phyloP scores from a whole-genome alignment of 106 monocot species.

The Iris macrosiphon region DNA sequence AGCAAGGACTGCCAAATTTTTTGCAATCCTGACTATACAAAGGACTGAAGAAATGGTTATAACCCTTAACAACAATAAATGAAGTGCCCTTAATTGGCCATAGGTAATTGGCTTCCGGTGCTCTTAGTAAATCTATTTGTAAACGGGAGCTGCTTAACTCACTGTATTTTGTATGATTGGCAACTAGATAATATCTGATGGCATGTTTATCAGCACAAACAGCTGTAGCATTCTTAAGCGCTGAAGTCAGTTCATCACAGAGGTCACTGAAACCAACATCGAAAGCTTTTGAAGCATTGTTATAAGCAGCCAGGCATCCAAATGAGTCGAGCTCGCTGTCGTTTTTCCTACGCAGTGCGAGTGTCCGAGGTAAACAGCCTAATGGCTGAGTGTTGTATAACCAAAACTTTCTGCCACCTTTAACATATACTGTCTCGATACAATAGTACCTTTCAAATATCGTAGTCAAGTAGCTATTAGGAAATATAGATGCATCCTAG shows the following conservation, averaged over 20 bases:
- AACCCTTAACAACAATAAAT: no score
- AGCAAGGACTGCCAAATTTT: no score
- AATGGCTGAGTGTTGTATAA: constrained; percentile 43
- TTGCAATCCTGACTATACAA: no score
- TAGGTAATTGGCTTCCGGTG: no score
- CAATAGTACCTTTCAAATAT: no score
- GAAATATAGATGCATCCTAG: no score
- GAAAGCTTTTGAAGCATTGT: constrained; percentile 27
- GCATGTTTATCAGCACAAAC: constrained; percentile 32
- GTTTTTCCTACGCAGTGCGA: constrained; percentile 25
- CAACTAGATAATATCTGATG: constrained; percentile 34
- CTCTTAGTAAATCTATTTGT: no score
- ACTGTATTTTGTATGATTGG: constrained; percentile 33
- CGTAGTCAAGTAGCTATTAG: no score
- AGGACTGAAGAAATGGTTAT: no score
- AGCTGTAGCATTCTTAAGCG: constrained; percentile 11
- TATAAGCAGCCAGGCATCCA: constrained; percentile 36
- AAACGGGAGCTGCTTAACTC: not conserved
- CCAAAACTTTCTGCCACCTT: constrained; percentile 40
- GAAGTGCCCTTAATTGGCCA: no score
- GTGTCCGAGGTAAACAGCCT: constrained; percentile 39
- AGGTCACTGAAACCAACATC: constrained; percentile 15
- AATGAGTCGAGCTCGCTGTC: constrained; percentile 17
- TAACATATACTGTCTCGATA: constrained; percentile 16
- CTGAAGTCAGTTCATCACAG: constrained; percentile 19